Evolutionary conservation across 83 land plant genomes (phyloP), one percentile per base, ranked within the genome.

Genomic region (Picea abies): DNA sequence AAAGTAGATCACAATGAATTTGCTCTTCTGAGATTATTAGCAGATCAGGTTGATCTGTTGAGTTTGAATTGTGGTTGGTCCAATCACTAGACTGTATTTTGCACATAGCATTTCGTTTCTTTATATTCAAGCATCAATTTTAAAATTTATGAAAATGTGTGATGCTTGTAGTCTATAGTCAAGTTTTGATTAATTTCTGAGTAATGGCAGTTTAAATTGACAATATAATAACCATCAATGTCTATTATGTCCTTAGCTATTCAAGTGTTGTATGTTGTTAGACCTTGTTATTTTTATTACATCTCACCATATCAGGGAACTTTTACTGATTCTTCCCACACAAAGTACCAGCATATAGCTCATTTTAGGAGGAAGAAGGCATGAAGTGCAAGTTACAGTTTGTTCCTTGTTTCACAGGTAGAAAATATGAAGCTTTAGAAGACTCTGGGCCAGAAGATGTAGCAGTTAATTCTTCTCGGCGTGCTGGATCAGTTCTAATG

Each of bases 381-480:
- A 67, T 81, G 16, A 69, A 44, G 22, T 19, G 35, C 63, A 25
- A 19, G 62, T 73, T 81, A 4, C 52, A 41, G 11, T 68, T 72
- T 0, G 52, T 58, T 78, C 78, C 44, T 35, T 84, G 82, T 82
- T 44, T 63, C 78, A 17, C 78, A 91, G 93, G 96, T 44, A 89
- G 81, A 29, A 83, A 81, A 25, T 79, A 23, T 75, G 98, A 97
- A 32, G 73, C 64, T 79, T 85, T 81, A 68, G 98, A 95, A 82
- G 91, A 90, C 58, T 80, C 85, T 75, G 87, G 91, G 73, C 49
- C 84, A 67, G 90, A 84, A 82, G 90, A 80, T 14, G 80, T 73
- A 25, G 61, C 86, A 60, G 32, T 84, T 47, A 47, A 81, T 25
- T 32, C 89, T 41, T 83, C 89, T 47, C 78, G 83, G 76, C 82